A percentile compares a stretch with the other conserved stretches of the same genome.
phyloP scores from a whole-genome alignment of 352 stramenopile species.

The Albugo laibachii region DNA sequence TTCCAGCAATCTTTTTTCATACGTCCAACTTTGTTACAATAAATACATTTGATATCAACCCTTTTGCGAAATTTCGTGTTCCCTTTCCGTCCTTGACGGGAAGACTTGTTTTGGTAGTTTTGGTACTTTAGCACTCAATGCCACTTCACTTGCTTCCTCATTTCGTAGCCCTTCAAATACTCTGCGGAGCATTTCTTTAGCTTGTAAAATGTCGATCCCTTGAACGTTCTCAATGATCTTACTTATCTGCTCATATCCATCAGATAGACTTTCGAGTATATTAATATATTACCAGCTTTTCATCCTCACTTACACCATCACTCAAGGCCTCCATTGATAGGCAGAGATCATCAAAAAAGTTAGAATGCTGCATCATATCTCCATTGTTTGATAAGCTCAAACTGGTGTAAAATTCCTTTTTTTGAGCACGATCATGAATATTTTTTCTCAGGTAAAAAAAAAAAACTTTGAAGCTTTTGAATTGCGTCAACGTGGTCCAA shows the following conservation, averaged over 20 bases:
- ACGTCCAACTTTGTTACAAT: conserved; percentile 1
- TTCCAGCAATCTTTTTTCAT: conserved; percentile 2
- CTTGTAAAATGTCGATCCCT: conserved; percentile 3
- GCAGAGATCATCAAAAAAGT: conserved; percentile 2
- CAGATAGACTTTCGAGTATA: conserved; percentile 4
- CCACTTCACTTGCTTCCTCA: neutral
- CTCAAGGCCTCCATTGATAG: conserved; percentile 1
- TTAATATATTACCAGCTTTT: conserved; percentile 6
- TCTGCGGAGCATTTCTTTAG: conserved; percentile 13
- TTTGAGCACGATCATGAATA: no score
- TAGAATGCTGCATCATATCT: conserved; percentile 7
- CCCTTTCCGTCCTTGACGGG: neutral
- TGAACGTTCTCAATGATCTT: conserved; percentile 11
- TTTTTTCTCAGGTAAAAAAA: no score
- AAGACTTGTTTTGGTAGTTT: neutral
- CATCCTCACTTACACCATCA: conserved; percentile 2
- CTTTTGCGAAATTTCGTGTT: neutral
- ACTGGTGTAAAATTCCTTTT: no score
- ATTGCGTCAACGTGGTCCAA: conserved; percentile 1
- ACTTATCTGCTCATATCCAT: conserved; percentile 8
- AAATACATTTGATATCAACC: neutral
- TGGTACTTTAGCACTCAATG: conserved; percentile 4
- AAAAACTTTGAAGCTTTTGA: no score
- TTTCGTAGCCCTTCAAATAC: conserved; percentile 4
- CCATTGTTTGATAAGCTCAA: neutral